These are phyloP conservation scores for Odontarrhena argentea DNA, from an alignment of 345 rosid species.

Conservation along the genomic window DNA sequence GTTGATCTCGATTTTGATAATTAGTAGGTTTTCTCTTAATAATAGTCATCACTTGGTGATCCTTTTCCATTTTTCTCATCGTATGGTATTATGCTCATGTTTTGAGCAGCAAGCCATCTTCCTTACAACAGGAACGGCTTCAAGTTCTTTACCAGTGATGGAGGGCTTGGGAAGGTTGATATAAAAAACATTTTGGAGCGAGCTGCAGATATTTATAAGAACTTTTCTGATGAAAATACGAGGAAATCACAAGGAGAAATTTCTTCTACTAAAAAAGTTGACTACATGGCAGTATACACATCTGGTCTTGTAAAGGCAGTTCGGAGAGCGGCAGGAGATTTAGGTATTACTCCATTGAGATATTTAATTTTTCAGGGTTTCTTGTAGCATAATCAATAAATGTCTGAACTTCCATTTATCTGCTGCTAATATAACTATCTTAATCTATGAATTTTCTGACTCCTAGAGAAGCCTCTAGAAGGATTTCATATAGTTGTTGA, in stretches of 20 bases:
- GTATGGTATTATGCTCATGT: slow-evolving; percentile 27
- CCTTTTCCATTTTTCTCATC: background rate
- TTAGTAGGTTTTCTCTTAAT: slow-evolving; percentile 1
- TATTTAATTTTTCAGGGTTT: slow-evolving; percentile 2
- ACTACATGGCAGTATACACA: slow-evolving; percentile 85
- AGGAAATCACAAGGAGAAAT: slow-evolving; percentile 42
- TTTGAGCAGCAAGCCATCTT: slow-evolving; percentile 90
- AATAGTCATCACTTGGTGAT: background rate
- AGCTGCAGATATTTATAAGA: slow-evolving; percentile 76
- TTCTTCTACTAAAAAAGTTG: slow-evolving; percentile 61
- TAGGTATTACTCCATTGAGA: slow-evolving; percentile 55
- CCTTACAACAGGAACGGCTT: slow-evolving; percentile 97
- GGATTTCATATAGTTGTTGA: slow-evolving; percentile 97
- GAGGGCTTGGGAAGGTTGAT: slow-evolving; percentile 94
- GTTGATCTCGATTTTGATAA: background rate
- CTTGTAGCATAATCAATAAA: slow-evolving; percentile 1
- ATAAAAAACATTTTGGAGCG: slow-evolving; percentile 83
- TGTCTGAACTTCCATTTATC: slow-evolving; percentile 8
- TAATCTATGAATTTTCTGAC: slow-evolving; percentile 38
- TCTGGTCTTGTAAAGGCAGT: slow-evolving; percentile 88
- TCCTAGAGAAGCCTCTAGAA: slow-evolving; percentile 88
- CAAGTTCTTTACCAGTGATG: slow-evolving; percentile 90
- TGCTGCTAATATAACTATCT: slow-evolving; percentile 21
- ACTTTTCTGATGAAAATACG: slow-evolving; percentile 47
- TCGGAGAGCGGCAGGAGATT: slow-evolving; percentile 78